Conservation (phyloP, 2,329 filamentous ascomycete genomes). For the Colletotrichum graminicola region DNA sequence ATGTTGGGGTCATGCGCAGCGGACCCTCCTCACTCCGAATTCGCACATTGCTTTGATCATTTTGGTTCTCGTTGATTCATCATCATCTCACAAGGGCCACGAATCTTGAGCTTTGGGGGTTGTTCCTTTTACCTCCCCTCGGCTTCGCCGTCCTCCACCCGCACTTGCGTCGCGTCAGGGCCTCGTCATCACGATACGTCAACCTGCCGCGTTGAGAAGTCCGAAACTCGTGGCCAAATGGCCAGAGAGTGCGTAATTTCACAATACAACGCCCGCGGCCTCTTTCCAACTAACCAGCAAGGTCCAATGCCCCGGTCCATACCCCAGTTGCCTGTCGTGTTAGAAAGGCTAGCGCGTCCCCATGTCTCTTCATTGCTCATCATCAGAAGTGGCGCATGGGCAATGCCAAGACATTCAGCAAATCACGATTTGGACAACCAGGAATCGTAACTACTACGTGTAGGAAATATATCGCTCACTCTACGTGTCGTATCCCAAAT, state of each 20-base stretch:
- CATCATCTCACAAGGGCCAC: neutral
- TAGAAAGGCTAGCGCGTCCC: constrained; percentile 22
- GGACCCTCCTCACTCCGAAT: neutral
- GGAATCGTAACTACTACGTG: neutral
- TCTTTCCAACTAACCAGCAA: neutral
- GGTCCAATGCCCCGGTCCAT: constrained; percentile 1
- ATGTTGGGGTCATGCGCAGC: constrained; percentile 6
- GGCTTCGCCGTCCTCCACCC: neutral
- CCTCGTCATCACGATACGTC: constrained; percentile 26
- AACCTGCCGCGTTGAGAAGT: constrained; percentile 7
- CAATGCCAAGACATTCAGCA: constrained; percentile 31
- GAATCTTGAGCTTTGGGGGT: neutral
- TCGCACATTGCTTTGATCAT: neutral
- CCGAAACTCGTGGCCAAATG: neutral
- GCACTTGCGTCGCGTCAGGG: neutral
- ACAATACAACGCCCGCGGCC: constrained; percentile 1
- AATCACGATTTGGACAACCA: constrained; percentile 23
- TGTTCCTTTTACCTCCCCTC: too few relatives aligned
- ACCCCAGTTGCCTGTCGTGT: neutral
- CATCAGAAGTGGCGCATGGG: constrained; percentile 17
- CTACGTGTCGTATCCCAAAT: neutral
- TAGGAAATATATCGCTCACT: constrained; percentile 33
- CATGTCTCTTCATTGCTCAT: neutral
- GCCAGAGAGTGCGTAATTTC: constrained; percentile 1
- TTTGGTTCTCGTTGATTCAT: constrained; percentile 13